A percentile compares a stretch with the other conserved stretches of the same genome.
Conservation (phyloP, 225 moss, liverwort and hornwort genomes). For the Bryoerythrophyllum caledonicum region DNA sequence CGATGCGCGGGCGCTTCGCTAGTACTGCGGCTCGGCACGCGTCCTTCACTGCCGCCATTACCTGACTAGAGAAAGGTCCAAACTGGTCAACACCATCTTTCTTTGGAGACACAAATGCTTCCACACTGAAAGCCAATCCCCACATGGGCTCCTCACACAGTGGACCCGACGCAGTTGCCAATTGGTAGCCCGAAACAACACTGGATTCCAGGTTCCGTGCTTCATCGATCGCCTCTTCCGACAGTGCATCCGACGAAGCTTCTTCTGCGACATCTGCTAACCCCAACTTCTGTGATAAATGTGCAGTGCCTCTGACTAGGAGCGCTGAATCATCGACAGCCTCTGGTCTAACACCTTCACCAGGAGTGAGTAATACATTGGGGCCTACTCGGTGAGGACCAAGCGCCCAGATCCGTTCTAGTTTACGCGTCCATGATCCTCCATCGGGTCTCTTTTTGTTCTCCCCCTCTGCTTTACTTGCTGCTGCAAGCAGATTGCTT, state of each 20-base stretch:
- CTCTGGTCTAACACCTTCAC: constrained; percentile 27
- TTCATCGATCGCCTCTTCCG: constrained; percentile 46
- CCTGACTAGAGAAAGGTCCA: constrained; percentile 90
- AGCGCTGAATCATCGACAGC: constrained; percentile 36
- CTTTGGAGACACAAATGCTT: constrained; percentile 59
- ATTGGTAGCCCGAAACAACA: constrained; percentile 87
- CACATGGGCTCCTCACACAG: constrained; percentile 99
- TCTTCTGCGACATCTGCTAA: constrained; percentile 38
- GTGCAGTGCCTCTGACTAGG: constrained; percentile 62
- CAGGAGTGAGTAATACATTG: constrained; percentile 68
- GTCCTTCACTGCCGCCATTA: constrained; percentile 93
- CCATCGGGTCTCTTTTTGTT: constrained; percentile 46
- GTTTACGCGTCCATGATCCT: constrained; percentile 47
- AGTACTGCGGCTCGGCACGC: constrained; percentile 87
- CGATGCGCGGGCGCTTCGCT: constrained; percentile 77
- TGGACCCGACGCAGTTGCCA: constrained; percentile 91
- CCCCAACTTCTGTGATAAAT: constrained; percentile 74
- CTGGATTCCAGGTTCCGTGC: constrained; percentile 84
- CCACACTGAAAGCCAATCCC: constrained; percentile 89
- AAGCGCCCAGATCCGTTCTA: constrained; percentile 85
- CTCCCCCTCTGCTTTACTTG: constrained; percentile 43
- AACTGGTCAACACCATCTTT: constrained; percentile 59
- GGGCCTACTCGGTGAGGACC: constrained; percentile 95
- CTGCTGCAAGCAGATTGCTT: constrained; percentile 62
- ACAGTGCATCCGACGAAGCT: neutral